phyloP scores from a whole-genome alignment of 2,329 filamentous ascomycete genomes.

The Sphaerulina musiva region DNA sequence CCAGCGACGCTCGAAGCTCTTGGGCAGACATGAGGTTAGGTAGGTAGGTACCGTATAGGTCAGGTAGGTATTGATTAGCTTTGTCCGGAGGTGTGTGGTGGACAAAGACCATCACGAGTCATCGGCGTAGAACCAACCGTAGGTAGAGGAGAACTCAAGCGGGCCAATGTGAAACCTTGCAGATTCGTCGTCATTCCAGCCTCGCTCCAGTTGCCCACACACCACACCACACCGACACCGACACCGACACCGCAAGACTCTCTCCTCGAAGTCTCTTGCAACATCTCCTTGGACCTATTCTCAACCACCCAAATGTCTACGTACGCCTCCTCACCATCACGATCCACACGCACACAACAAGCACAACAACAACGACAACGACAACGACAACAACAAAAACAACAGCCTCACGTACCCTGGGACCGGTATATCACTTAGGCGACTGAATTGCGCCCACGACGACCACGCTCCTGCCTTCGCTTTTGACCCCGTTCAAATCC shows the following conservation, averaged over 20 bases:
- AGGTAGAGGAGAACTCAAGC: neutral
- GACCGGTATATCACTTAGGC: constrained; percentile 14
- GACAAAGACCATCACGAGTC: neutral
- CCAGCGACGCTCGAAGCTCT: constrained; percentile 49
- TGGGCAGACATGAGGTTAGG: constrained; percentile 2
- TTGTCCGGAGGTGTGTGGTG: constrained; percentile 7
- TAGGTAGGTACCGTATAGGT: too few species aligned
- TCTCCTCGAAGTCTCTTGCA: neutral
- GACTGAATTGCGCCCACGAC: constrained; percentile 3
- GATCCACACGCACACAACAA: constrained; percentile 15
- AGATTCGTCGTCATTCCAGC: neutral
- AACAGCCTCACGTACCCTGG: too few species aligned
- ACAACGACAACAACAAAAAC: constrained; percentile 8
- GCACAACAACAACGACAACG: constrained; percentile 20
- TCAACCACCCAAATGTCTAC: constrained; percentile 25
- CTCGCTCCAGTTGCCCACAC: neutral
- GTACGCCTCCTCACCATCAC: constrained; percentile 11
- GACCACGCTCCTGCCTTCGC: constrained; percentile 8
- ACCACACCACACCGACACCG: neutral
- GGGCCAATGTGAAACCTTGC: neutral
- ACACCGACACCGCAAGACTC: neutral
- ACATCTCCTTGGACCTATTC: constrained; percentile 2
- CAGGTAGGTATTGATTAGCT: neutral
- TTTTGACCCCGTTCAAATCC: constrained; percentile 2
- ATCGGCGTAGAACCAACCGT: neutral